These are phyloP conservation scores for Euphorbia tirucalli DNA, from an alignment of 345 rosid species.

Conservation along the genomic window DNA sequence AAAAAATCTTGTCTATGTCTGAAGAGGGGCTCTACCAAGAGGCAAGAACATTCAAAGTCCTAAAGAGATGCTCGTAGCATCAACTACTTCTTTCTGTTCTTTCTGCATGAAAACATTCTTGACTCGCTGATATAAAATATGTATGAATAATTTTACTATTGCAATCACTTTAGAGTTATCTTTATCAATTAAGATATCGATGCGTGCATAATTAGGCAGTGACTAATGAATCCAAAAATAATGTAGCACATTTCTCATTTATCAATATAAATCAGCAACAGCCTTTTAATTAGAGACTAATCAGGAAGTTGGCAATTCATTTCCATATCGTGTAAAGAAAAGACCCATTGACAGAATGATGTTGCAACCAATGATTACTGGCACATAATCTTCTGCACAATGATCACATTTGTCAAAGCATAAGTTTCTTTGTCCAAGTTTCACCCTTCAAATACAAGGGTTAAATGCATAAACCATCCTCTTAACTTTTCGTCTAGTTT, in stretches of 20 bases:
- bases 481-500: not conserved
- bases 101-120: not conserved
- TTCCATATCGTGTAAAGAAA: not conserved
- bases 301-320: not conserved
- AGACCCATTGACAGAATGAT: too few species aligned
- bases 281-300: not conserved
- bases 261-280: not conserved
- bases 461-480: not conserved
- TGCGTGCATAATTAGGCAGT: too few species aligned
- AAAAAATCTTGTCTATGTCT: not conserved
- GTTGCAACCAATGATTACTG: not conserved
- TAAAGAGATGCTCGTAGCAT: too few species aligned
- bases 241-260: too few species aligned
- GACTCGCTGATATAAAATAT: not conserved
- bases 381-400: not conserved
- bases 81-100: not conserved
- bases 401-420: not conserved
- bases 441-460: not conserved
- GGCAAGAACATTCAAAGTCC: too few species aligned
- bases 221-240: not conserved
- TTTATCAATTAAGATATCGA: not conserved
- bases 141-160: not conserved
- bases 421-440: not conserved
- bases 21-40: not conserved
- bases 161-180: not conserved